Base-by-base conservation (phyloP, 257 asterid genomes). In the Misopates orontium region DNA sequence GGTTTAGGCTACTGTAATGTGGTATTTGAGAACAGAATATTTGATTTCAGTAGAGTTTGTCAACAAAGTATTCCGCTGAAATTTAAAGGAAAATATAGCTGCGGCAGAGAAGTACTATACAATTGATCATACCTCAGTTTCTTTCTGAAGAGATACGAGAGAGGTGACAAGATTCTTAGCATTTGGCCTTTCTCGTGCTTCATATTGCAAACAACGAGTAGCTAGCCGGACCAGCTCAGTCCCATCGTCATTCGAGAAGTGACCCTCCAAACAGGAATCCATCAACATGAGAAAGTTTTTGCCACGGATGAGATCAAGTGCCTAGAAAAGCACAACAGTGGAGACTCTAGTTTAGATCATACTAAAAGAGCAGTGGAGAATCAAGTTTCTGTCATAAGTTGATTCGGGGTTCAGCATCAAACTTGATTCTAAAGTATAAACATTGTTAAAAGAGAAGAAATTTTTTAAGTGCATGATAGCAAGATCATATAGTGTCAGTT, bases 131-230 rank as follows among this genome's bases (percentile, higher is more conserved):
- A 92, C 99, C 94, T 90, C 97, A 13, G 83, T 82, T 72, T 93
- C 90, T 78, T 90, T 90, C 86, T 88, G 96, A 16, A 90, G 90
- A 65, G 96, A 77, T 71, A 76, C 62, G 68, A 88, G 85, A 54
- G 90, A 77, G 71, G 92, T 45, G 42, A 83, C 92, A 47, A 93
- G 77, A 2, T 85, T 73, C 83, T 84, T 88, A 13, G 90, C 70
- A n/a, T 83, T 90, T 49, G 99, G 99, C 72, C 99, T 82, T 68
- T 90, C 97, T 19, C 92, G 90, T 16, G 95, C 92, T 75, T 93
- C 99, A 45, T 86, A 90, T 64, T 93, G 96, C 85, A 93, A 77
- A 85, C 99, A 93, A 67, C 96, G 90, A 39, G 95, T 84, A 67
- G 99, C 97, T 74, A 93, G 65, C 42, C 95, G 76, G 9, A 93